Base-by-base conservation (phyloP, 768 basidiomycete genomes). In the Lyophyllum atratum region DNA sequence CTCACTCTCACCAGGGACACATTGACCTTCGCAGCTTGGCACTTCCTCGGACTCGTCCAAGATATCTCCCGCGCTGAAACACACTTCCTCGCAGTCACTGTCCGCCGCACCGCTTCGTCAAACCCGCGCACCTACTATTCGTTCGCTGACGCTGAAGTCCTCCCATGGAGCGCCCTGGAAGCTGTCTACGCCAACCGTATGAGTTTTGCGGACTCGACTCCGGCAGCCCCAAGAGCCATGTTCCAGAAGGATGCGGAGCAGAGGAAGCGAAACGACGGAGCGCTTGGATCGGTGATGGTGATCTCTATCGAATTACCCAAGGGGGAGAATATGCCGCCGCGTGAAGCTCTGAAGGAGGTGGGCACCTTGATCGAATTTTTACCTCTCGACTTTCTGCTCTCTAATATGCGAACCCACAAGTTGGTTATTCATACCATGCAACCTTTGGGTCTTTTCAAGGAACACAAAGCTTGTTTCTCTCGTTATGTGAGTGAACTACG, bases 261-360 rank as follows among this genome's bases (percentile, higher is more conserved):
- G 21, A 56, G 59, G 31, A 56, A 56, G 29, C 44, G n/a, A n/a
- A n/a, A 39, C 17, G 44, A 60, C 12, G 55, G 52, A 31, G 55
- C 50, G 2, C 50, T 60, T 53, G 59, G 55, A 21, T 57, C 55
- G 46, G 59, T 56, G 14, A 42, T 54, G 55, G 46, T 60, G 14
- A 12, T 56, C 28, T 56, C 51, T 1, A 53, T 57, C 14, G 55
- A 60, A 26, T 21, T 56, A 21, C 47, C 59, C 12, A 52, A 60
- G 46, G 51, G 55, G 44, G 55, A 57, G 34, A 54, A 49, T 48
- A 26, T 46, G 24, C 24, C 55, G 33, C 59, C 59, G 17, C 49
- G 28, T 4, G 31, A 57, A 28, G 55, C 55, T 12, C 34, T 60
- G 15, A 25, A 26, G 0, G 28, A 52, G 44, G 59, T 56, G 25